phyloP scores from a whole-genome alignment of 805 yeast genomes.

The Barnettozyma vustinii region DNA sequence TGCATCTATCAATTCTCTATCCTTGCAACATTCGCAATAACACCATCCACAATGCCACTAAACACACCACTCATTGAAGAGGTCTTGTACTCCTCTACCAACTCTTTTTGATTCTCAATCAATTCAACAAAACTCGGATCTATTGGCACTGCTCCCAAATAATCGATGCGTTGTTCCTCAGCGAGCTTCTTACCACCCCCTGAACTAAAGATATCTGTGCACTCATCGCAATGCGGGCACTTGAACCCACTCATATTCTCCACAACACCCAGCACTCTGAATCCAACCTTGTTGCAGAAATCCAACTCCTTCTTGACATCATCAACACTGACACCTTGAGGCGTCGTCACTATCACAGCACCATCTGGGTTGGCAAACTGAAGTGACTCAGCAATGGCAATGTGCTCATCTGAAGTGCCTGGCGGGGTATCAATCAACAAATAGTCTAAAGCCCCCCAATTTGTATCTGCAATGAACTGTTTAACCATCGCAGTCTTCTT shows the following conservation, averaged over 20 bases:
- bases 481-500: conserved; percentile 96
- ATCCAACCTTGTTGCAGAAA: conserved; percentile 82
- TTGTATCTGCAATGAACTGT: conserved; percentile 85
- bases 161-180: conserved; percentile 52
- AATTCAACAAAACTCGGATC: conserved; percentile 87
- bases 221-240: conserved; percentile 90
- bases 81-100: conserved; percentile 33
- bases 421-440: conserved; percentile 96
- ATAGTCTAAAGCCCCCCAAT: conserved; percentile 76
- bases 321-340: conserved; percentile 87
- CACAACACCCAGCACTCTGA: conserved; percentile 75
- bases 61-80: conserved; percentile 36
- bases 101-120: conserved; percentile 54
- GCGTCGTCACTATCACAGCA: conserved; percentile 93
- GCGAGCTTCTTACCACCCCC: conserved; percentile 87
- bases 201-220: conserved; percentile 84
- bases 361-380: conserved; percentile 74
- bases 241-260: conserved; percentile 97
- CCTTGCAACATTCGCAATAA: conserved; percentile 22
- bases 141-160: conserved; percentile 85
- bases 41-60: conserved; percentile 36
- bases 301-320: conserved; percentile 94
- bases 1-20: conserved; percentile 21
- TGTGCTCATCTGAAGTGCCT: conserved; percentile 97
- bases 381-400: conserved; percentile 90